Percentiles rank a stretch among this genome's conserved stretches.
These are phyloP conservation scores for Penicillium aurantiogriseum DNA, from an alignment of 2,329 filamentous ascomycete species.

Conservation along the genomic window DNA sequence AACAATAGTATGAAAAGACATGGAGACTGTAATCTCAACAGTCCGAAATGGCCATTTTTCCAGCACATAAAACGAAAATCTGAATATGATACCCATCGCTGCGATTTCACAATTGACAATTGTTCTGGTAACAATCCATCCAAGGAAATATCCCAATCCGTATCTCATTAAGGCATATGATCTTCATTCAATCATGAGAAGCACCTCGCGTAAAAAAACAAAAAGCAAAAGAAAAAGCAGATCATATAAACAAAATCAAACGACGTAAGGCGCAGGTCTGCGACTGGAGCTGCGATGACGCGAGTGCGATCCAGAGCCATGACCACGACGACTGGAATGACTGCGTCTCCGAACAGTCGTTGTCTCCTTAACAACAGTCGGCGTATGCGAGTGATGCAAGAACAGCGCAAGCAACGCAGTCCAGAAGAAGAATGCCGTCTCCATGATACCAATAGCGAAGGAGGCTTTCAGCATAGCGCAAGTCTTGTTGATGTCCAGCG, in stretches of 20 bases:
- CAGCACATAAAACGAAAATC: background rate
- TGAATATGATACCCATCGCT: background rate
- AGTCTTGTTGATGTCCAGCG: slow-evolving; percentile 65
- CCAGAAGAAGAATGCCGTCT: slow-evolving; percentile 74
- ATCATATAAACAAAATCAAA: slow-evolving; percentile 19
- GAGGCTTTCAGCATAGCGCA: slow-evolving; percentile 90
- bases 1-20: background rate
- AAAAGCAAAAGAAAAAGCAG: background rate
- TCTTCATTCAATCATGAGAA: slow-evolving; percentile 15
- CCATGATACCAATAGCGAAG: slow-evolving; percentile 90
- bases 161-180: slow-evolving; percentile 19
- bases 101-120: background rate
- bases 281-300: slow-evolving; percentile 33
- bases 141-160: background rate
- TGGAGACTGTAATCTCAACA: background rate
- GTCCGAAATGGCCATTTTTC: background rate
- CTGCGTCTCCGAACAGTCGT: slow-evolving; percentile 32
- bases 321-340: slow-evolving; percentile 37
- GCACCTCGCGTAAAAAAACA: background rate
- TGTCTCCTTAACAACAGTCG: slow-evolving; percentile 42
- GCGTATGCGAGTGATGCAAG: slow-evolving; percentile 35
- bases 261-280: slow-evolving; percentile 30
- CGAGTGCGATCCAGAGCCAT: slow-evolving; percentile 24
- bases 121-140: background rate
- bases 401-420: slow-evolving; percentile 67